phyloP scores from a whole-genome alignment of 768 basidiomycete species.

The Ramaria sp. region DNA sequence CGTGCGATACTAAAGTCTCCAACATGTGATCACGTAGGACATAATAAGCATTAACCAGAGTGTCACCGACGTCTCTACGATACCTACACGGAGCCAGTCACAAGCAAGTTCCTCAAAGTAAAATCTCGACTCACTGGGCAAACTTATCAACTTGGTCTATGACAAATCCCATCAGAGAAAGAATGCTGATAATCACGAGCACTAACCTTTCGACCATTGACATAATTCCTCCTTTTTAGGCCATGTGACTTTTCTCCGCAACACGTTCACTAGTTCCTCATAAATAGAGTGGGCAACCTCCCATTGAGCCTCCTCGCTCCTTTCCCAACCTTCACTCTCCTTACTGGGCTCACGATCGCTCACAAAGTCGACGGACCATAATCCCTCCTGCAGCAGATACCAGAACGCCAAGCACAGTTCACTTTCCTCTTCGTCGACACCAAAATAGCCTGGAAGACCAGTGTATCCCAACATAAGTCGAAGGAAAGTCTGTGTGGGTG shows the following conservation, averaged over 20 bases:
- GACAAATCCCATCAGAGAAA: constrained; percentile 9
- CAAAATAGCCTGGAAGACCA: constrained; percentile 62
- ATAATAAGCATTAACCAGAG: constrained; percentile 76
- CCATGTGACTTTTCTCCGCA: constrained; percentile 69
- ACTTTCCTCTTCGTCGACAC: constrained; percentile 78
- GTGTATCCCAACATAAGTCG: constrained; percentile 64
- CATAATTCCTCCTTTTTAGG: constrained; percentile 34
- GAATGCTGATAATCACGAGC: constrained; percentile 8
- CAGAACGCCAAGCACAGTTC: constrained; percentile 84
- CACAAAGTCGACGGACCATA: constrained; percentile 60
- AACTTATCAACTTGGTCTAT: constrained; percentile 76
- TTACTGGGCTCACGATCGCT: constrained; percentile 14
- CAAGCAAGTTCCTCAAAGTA: constrained; percentile 7
- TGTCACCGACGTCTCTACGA: constrained; percentile 79
- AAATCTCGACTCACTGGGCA: constrained; percentile 43
- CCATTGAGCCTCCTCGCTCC: constrained; percentile 25
- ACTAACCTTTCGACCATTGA: constrained; percentile 61
- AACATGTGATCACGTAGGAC: constrained; percentile 83
- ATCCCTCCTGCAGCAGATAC: constrained; percentile 82
- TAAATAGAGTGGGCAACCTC: constrained; percentile 66
- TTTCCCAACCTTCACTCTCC: constrained; percentile 8
- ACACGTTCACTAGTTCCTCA: constrained; percentile 57
- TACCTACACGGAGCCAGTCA: constrained; percentile 34
- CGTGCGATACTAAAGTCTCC: constrained; percentile 51
- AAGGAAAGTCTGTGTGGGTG: constrained; percentile 59